Evolutionary conservation across 768 basidiomycete species (phyloP).

Genomic region (Lactarius trivialis): DNA sequence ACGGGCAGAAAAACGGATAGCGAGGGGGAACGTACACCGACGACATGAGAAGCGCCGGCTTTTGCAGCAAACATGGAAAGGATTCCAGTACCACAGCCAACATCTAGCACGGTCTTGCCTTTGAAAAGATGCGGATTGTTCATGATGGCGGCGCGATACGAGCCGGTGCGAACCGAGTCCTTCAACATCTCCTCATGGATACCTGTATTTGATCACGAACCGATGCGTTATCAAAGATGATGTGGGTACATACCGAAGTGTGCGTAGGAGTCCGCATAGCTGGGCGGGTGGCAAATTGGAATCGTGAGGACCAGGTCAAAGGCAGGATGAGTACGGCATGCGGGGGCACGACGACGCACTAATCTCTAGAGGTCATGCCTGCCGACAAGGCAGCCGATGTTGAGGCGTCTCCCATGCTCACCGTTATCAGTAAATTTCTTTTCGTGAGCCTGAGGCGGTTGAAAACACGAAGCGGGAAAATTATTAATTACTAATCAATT

Average conservation of each 20-base stretch:
- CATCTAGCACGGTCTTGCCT: slow-evolving; percentile 94
- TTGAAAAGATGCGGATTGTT: slow-evolving; percentile 95
- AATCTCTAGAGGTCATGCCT: slow-evolving; percentile 79
- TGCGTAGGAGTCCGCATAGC: slow-evolving; percentile 94
- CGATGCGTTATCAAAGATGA: background rate
- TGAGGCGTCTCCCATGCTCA: slow-evolving; percentile 15
- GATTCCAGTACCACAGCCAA: slow-evolving; percentile 98
- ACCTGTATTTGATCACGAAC: slow-evolving; percentile 40
- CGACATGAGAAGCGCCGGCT: slow-evolving; percentile 90
- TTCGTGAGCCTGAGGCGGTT: background rate
- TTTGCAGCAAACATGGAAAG: slow-evolving; percentile 97
- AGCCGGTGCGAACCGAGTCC: slow-evolving; percentile 89
- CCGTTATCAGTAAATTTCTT: no score
- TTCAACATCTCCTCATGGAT: slow-evolving; percentile 99
- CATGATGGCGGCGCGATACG: slow-evolving; percentile 91
- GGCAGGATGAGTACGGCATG: slow-evolving; percentile 18
- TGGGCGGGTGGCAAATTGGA: slow-evolving; percentile 30
- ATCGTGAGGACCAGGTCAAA: slow-evolving; percentile 5
- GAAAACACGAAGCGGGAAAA: background rate
- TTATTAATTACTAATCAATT: background rate
- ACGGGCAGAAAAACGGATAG: background rate
- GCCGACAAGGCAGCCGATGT: slow-evolving; percentile 15
- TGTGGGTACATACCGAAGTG: slow-evolving; percentile 68
- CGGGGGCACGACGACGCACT: slow-evolving; percentile 43
- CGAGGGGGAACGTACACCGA: slow-evolving; percentile 56